Evolutionary conservation across 345 rosid genomes (phyloP).

Genomic region (Lepidium aucheri): DNA sequence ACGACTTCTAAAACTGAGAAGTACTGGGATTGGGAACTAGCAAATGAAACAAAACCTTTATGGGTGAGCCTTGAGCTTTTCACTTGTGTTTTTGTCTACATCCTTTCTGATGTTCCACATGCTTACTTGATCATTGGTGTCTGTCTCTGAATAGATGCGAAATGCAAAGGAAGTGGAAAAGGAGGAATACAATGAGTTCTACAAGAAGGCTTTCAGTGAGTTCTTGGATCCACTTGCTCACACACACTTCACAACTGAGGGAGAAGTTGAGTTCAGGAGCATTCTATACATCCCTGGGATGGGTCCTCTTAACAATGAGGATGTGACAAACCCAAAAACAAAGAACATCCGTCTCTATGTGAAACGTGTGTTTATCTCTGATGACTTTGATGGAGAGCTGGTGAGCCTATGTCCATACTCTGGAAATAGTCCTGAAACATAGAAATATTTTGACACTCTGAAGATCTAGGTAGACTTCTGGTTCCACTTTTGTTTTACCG

Average conservation of each 20-base stretch:
- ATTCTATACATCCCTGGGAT: conserved; percentile 91
- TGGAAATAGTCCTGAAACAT: neutral
- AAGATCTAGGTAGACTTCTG: neutral
- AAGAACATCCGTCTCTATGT: conserved; percentile 86
- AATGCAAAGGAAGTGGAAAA: conserved; percentile 72
- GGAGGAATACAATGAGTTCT: conserved; percentile 80
- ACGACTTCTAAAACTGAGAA: conserved; percentile 88
- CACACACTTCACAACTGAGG: conserved; percentile 95
- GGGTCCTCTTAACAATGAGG: conserved; percentile 96
- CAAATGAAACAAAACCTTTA: conserved; percentile 89
- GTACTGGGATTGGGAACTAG: conserved; percentile 98
- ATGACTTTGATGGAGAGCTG: conserved; percentile 99
- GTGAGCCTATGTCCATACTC: conserved; percentile 31
- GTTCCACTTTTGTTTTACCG: neutral
- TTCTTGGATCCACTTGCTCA: conserved; percentile 86
- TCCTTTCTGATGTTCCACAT: neutral
- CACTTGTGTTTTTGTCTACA: neutral
- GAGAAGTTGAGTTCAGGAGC: conserved; percentile 97
- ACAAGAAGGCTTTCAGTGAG: conserved; percentile 87
- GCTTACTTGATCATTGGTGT: conserved; percentile 1
- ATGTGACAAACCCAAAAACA: conserved; percentile 74
- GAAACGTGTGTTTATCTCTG: conserved; percentile 96
- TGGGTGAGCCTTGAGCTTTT: conserved; percentile 54
- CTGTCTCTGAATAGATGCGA: conserved; percentile 53
- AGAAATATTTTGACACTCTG: neutral